Evolutionary conservation across 192 early-diverging fungal genomes (phyloP).

Genomic region (Pilaira anomala): DNA sequence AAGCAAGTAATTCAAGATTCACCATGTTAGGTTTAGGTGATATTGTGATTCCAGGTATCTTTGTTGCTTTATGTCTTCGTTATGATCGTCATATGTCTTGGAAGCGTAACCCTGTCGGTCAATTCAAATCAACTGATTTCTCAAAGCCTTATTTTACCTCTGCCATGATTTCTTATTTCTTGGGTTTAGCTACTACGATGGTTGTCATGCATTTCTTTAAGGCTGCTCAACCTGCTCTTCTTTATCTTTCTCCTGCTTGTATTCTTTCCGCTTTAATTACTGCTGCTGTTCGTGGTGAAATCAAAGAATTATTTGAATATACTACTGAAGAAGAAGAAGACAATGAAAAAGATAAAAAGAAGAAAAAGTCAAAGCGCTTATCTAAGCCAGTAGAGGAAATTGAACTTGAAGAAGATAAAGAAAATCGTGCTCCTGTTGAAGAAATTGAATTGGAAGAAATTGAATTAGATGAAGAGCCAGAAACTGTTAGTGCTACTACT

Average conservation of each 20-base stretch:
- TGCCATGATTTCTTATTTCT: constrained; percentile 76
- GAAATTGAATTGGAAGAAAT: constrained; percentile 11
- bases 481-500: neutral
- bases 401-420: constrained; percentile 1
- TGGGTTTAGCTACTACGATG: constrained; percentile 86
- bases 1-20: constrained; percentile 52
- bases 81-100: constrained; percentile 83
- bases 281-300: constrained; percentile 63
- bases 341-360: constrained; percentile 49
- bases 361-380: constrained; percentile 28
- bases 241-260: constrained; percentile 97
- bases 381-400: neutral
- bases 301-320: constrained; percentile 63
- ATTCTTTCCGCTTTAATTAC: constrained; percentile 77
- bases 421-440: constrained; percentile 12
- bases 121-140: constrained; percentile 58
- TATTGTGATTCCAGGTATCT: constrained; percentile 96
- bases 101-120: constrained; percentile 50
- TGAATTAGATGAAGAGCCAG: neutral
- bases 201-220: constrained; percentile 94
- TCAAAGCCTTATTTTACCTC: constrained; percentile 85
- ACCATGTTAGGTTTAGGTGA: constrained; percentile 97
- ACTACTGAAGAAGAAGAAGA: constrained; percentile 55
- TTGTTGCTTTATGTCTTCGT: constrained; percentile 84
- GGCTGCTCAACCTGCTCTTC: constrained; percentile 92